These are phyloP conservation scores for Scenedesmus sp. DNA, from an alignment of 163 green algal species.

Conservation along the genomic window DNA sequence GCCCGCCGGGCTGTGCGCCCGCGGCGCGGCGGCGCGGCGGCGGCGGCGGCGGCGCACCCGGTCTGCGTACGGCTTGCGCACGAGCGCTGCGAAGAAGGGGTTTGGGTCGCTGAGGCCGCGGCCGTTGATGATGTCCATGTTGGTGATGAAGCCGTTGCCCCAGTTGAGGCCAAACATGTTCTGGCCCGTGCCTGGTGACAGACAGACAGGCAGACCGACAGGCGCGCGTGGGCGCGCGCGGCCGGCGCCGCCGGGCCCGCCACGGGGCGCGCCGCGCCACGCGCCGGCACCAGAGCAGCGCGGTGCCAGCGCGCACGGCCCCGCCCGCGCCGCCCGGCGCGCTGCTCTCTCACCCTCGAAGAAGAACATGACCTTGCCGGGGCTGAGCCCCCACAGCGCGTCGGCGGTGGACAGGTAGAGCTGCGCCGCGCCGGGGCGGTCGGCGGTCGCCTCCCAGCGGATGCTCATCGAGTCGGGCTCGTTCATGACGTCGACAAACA, in stretches of 20 bases:
- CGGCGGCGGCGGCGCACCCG: neutral
- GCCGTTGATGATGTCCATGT: slow-evolving; percentile 32
- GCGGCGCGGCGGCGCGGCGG: no score
- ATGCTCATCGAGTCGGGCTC: slow-evolving; percentile 48
- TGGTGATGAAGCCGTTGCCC: slow-evolving; percentile 50
- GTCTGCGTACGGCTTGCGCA: slow-evolving; percentile 39
- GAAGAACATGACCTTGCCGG: slow-evolving; percentile 42
- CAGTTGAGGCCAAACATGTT: slow-evolving; percentile 44
- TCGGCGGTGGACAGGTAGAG: slow-evolving; percentile 44
- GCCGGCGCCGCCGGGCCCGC: no score
- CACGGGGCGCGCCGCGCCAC: no score
- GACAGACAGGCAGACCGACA: no score
- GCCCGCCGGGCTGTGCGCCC: no score
- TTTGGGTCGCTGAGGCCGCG: slow-evolving; percentile 38
- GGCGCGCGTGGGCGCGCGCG: no score
- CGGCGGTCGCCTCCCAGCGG: slow-evolving; percentile 18
- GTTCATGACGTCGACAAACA: slow-evolving; percentile 52
- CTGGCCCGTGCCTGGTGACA: slow-evolving; percentile 45
- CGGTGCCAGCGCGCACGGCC: no score
- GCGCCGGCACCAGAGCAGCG: no score
- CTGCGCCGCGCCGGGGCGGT: slow-evolving; percentile 29
- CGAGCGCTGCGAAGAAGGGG: slow-evolving; percentile 34
- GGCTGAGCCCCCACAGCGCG: slow-evolving; percentile 36
- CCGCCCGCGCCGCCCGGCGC: no score
- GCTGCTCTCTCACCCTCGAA: no score